Evolutionary conservation across 225 moss, liverwort and hornwort species (phyloP), one percentile per base, ranked within the genome.

Genomic region (Pseudoscleropodium purum): DNA sequence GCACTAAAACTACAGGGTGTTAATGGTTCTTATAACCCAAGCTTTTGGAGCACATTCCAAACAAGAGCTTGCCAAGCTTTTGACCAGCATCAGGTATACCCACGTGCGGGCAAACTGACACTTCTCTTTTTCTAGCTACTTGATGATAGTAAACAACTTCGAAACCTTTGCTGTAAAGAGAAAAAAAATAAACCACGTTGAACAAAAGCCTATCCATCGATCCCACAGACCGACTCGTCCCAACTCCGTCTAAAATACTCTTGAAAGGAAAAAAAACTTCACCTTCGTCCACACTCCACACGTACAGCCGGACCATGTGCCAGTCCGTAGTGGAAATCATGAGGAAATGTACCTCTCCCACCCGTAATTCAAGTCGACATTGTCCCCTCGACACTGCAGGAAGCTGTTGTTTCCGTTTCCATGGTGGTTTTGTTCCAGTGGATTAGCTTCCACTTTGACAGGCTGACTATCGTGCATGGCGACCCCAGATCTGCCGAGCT

Each of bases 321-420:
- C 73, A 73, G 13, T 39, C 79, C 79, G 7, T 16, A 1, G 30
- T 13, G 61, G 31, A 47, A 82, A 64, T 82, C 64, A 82, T 41
- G 94, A 94, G 87, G 94, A 94, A 88, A 94, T 94, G 29, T 93
- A 92, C 78, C 93, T 91, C 88, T 94, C 90, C 94, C 94, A 94
- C 61, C 93, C 93, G 89, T 89, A 91, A 82, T 93, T 94, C 88
- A 94, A 88, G 90, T 94, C 94, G n/a, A 94, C 90, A 62, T 88
- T 88, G 82, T 80, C 80, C 18, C 90, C 92, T 87, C 91, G 85
- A 74, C 92, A 91, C 79, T 88, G 92, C 7, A 92, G 16, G 61
- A 89, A 85, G 86, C 72, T 82, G 90, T 79, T 57, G 57, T 18
- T 87, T 88, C 89, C 89, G 83, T 75, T 87, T 90, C 91, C 89